These are phyloP conservation scores for Perkinsus chesapeaki DNA, from an alignment of 169 alveolate species.

Conservation along the genomic window DNA sequence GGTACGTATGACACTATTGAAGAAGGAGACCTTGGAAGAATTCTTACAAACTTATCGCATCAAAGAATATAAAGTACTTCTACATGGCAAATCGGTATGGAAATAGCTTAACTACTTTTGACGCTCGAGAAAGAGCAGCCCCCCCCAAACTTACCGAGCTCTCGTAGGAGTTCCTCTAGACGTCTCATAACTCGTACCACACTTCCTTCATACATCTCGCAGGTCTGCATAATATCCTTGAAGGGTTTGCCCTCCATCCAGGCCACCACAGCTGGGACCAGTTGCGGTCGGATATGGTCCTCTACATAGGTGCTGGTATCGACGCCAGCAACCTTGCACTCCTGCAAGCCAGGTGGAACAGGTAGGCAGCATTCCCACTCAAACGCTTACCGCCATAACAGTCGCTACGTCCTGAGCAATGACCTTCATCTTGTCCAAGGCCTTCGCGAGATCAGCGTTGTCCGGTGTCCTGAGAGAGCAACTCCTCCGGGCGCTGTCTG, in stretches of 20 bases:
- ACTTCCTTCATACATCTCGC: conserved; percentile 94
- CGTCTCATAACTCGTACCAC: conserved; percentile 89
- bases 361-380: background rate
- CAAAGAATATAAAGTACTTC: too few relatives aligned
- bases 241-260: conserved; percentile 96
- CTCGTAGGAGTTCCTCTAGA: conserved; percentile 93
- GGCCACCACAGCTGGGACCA: conserved; percentile 33
- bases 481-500: background rate
- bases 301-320: background rate
- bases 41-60: too few relatives aligned
- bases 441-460: conserved; percentile 17
- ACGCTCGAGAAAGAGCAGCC: too few relatives aligned
- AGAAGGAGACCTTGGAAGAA: too few relatives aligned
- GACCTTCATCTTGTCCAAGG: conserved; percentile 38
- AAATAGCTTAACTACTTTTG: too few relatives aligned
- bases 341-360: background rate
- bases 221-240: conserved; percentile 79
- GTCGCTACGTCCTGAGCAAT: conserved; percentile 54
- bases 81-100: too few relatives aligned
- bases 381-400: conserved; percentile 43
- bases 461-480: background rate
- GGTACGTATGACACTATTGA: too few relatives aligned
- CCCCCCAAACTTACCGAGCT: conserved; percentile 76
- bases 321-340: background rate
- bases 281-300: background rate